These are phyloP conservation scores for Pisolithus sp. DNA, from an alignment of 768 basidiomycete genomes.

Conservation along the genomic window DNA sequence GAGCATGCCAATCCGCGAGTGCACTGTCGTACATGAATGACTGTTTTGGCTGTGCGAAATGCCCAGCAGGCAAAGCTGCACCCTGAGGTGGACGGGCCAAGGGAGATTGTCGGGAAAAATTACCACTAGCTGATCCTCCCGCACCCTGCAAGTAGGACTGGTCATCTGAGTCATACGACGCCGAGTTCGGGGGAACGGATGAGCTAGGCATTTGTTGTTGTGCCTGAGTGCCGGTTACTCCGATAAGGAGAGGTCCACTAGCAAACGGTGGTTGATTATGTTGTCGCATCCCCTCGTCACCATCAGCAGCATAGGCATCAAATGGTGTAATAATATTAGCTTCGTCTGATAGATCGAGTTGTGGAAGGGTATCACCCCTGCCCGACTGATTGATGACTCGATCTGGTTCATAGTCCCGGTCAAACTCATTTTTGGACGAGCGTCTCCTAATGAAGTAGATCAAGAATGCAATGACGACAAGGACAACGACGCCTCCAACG, in stretches of 20 bases:
- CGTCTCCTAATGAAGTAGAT: too few relatives aligned
- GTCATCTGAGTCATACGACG: slow-evolving; percentile 3
- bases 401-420: slow-evolving; percentile 47
- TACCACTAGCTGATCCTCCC: background rate
- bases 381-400: slow-evolving; percentile 27
- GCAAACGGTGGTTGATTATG: slow-evolving; percentile 9
- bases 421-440: slow-evolving; percentile 33
- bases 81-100: background rate
- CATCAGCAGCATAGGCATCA: background rate
- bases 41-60: slow-evolving; percentile 1
- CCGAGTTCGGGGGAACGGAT: background rate
- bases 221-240: background rate
- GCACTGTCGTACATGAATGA: slow-evolving; percentile 6
- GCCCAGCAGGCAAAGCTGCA: background rate
- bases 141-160: slow-evolving; percentile 8
- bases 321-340: slow-evolving; percentile 22
- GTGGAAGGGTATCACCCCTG: slow-evolving; percentile 21
- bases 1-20: slow-evolving; percentile 14
- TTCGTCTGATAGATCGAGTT: slow-evolving; percentile 23
- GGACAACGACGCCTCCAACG: too few relatives aligned
- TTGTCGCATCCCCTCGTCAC: slow-evolving; percentile 17
- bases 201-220: background rate
- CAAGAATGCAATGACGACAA: too few relatives aligned
- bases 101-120: background rate
- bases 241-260: background rate